These are phyloP conservation scores for Amyloporia xantha DNA, from an alignment of 768 basidiomycete genomes.

Conservation along the genomic window DNA sequence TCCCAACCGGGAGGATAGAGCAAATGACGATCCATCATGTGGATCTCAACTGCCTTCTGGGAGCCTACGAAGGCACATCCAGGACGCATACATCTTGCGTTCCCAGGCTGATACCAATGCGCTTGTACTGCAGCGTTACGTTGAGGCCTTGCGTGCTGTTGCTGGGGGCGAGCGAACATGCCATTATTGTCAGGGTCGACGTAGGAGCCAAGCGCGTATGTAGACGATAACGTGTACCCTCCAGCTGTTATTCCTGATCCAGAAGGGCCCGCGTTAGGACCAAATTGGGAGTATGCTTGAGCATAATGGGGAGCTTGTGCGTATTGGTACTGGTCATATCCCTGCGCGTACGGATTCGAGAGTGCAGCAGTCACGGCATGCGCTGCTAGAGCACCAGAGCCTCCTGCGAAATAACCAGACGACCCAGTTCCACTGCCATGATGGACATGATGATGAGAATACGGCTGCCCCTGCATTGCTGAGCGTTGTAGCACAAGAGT, in stretches of 20 bases:
- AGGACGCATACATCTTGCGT: slow-evolving; percentile 49
- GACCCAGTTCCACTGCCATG: neutral
- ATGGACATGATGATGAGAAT: neutral
- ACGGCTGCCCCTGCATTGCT: neutral
- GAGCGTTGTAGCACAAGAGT: slow-evolving; percentile 2
- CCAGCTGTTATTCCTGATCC: slow-evolving; percentile 20
- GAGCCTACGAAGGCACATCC: slow-evolving; percentile 69
- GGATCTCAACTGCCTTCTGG: slow-evolving; percentile 62
- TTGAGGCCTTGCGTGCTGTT: neutral
- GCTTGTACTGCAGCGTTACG: slow-evolving; percentile 6
- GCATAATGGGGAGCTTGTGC: slow-evolving; percentile 28
- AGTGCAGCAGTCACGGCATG: slow-evolving; percentile 20
- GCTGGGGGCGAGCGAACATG: neutral
- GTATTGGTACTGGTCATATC: slow-evolving; percentile 11
- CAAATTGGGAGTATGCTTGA: slow-evolving; percentile 22
- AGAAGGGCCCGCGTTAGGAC: slow-evolving; percentile 6
- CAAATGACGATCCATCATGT: slow-evolving; percentile 89
- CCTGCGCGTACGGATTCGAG: slow-evolving; percentile 22
- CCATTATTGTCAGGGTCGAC: neutral
- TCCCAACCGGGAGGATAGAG: slow-evolving; percentile 75
- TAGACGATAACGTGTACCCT: slow-evolving; percentile 29
- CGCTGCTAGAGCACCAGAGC: slow-evolving; percentile 11
- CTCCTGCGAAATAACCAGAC: neutral
- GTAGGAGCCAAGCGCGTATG: slow-evolving; percentile 20
- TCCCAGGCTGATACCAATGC: slow-evolving; percentile 61